Evolutionary conservation across 768 basidiomycete genomes (phyloP).

Genomic region (Melanogaster broomeanus): DNA sequence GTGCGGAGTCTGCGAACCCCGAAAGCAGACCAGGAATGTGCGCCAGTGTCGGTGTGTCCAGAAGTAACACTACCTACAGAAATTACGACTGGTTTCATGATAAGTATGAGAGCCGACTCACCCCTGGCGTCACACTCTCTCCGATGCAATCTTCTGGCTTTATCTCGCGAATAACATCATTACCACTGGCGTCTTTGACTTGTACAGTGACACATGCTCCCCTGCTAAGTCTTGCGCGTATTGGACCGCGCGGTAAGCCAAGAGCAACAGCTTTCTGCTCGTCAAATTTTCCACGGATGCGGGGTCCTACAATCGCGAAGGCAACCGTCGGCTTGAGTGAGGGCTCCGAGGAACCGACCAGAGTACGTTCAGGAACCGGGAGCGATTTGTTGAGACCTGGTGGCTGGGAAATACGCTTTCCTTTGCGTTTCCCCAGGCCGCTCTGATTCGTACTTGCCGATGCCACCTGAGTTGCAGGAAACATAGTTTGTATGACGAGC

Average conservation of each 20-base stretch:
- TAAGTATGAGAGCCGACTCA: constrained; percentile 23
- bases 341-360: constrained; percentile 16
- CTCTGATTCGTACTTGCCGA: constrained; percentile 10
- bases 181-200: constrained; percentile 46
- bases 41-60: constrained; percentile 67
- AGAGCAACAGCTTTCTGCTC: constrained; percentile 60
- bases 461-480: constrained; percentile 42
- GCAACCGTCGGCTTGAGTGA: constrained; percentile 41
- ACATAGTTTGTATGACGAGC: constrained; percentile 59
- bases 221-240: constrained; percentile 59
- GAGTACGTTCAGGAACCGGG: constrained; percentile 22
- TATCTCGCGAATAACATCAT: constrained; percentile 48
- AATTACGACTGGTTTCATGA: neutral
- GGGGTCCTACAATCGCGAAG: constrained; percentile 55
- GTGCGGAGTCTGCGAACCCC: constrained; percentile 46
- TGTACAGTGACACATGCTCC: constrained; percentile 65
- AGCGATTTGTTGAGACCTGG: constrained; percentile 16
- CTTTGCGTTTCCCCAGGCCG: constrained; percentile 2
- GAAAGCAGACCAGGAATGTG: constrained; percentile 56
- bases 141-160: constrained; percentile 62
- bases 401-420: constrained; percentile 15
- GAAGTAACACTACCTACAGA: constrained; percentile 57
- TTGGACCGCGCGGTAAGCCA: constrained; percentile 59
- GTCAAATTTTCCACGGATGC: constrained; percentile 71
- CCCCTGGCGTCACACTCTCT: constrained; percentile 50